These are phyloP conservation scores for Xylariaceae sp. DNA, from an alignment of 2,329 filamentous ascomycete genomes.

Conservation along the genomic window DNA sequence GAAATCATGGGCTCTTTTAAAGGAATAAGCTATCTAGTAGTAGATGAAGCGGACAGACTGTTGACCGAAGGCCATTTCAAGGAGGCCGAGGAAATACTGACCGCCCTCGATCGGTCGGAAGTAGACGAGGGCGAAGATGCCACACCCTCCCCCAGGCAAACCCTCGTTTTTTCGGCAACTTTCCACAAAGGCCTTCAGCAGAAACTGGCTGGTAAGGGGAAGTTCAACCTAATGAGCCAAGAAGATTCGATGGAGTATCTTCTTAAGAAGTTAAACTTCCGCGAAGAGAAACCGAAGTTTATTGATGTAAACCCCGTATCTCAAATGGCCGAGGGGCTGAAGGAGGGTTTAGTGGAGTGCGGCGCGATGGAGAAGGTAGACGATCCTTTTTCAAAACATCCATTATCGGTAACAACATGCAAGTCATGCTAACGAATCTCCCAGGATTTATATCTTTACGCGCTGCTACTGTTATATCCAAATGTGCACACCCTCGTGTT, in stretches of 20 bases:
- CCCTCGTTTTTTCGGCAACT: slow-evolving; percentile 92
- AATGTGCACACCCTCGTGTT: slow-evolving; percentile 82
- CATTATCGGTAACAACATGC: background rate
- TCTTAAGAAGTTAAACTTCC: slow-evolving; percentile 83
- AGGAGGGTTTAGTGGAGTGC: slow-evolving; percentile 89
- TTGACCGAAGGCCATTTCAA: slow-evolving; percentile 93
- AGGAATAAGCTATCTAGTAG: slow-evolving; percentile 73
- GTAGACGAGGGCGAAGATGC: slow-evolving; percentile 46
- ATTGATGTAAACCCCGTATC: slow-evolving; percentile 86
- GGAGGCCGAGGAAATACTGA: slow-evolving; percentile 84
- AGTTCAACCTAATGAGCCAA: slow-evolving; percentile 63
- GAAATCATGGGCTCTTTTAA: slow-evolving; percentile 67
- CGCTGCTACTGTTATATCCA: slow-evolving; percentile 76
- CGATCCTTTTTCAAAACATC: background rate
- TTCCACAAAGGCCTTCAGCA: slow-evolving; percentile 90
- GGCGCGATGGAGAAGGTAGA: slow-evolving; percentile 83
- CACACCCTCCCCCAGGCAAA: slow-evolving; percentile 60
- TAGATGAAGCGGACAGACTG: slow-evolving; percentile 91
- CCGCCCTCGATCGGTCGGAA: slow-evolving; percentile 68
- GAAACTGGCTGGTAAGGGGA: slow-evolving; percentile 77
- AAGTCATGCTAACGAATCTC: slow-evolving; percentile 5
- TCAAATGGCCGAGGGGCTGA: slow-evolving; percentile 81
- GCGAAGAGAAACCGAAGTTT: slow-evolving; percentile 78
- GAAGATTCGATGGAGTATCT: slow-evolving; percentile 90
- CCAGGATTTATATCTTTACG: slow-evolving; percentile 87